Evolutionary conservation across 1,139 yeast genomes (phyloP).

Genomic region (Sugiyamaella japonica): DNA sequence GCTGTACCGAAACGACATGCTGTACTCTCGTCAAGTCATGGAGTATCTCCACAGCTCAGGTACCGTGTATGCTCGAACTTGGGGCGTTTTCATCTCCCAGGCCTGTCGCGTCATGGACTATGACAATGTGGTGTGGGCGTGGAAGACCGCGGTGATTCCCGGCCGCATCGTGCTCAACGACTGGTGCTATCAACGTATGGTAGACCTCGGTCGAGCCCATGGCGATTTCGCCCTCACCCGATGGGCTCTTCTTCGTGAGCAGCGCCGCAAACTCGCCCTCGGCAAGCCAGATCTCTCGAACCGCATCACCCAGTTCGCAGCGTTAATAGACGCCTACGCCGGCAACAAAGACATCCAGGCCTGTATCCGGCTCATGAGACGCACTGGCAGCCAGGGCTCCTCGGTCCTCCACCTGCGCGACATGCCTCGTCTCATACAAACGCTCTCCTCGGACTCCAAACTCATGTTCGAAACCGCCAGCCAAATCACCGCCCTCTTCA

Average conservation of each 20-base stretch:
- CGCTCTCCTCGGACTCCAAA: neutral
- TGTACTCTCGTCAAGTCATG: slow-evolving; percentile 35
- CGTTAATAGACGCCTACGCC: slow-evolving; percentile 35
- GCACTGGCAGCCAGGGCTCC: slow-evolving; percentile 31
- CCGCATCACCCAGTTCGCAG: slow-evolving; percentile 25
- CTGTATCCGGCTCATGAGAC: slow-evolving; percentile 25
- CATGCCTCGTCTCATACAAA: slow-evolving; percentile 1
- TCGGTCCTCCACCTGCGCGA: slow-evolving; percentile 18
- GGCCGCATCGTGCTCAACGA: slow-evolving; percentile 39
- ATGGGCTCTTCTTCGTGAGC: slow-evolving; percentile 35
- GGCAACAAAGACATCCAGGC: slow-evolving; percentile 23
- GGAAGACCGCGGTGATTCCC: slow-evolving; percentile 35
- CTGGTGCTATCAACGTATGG: slow-evolving; percentile 33
- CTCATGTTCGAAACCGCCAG: neutral
- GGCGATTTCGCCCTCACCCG: slow-evolving; percentile 34
- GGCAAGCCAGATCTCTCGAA: slow-evolving; percentile 15
- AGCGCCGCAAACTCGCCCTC: slow-evolving; percentile 20
- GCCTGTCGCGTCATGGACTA: slow-evolving; percentile 32
- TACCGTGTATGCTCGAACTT: slow-evolving; percentile 36
- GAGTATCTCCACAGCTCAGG: slow-evolving; percentile 29
- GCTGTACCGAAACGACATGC: slow-evolving; percentile 34
- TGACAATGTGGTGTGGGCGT: slow-evolving; percentile 35
- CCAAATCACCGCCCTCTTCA: neutral
- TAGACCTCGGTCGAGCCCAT: slow-evolving; percentile 32
- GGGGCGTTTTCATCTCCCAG: slow-evolving; percentile 39